Evolutionary conservation across 441 rosid genomes (phyloP).

Genomic region (Brassica balearica): DNA sequence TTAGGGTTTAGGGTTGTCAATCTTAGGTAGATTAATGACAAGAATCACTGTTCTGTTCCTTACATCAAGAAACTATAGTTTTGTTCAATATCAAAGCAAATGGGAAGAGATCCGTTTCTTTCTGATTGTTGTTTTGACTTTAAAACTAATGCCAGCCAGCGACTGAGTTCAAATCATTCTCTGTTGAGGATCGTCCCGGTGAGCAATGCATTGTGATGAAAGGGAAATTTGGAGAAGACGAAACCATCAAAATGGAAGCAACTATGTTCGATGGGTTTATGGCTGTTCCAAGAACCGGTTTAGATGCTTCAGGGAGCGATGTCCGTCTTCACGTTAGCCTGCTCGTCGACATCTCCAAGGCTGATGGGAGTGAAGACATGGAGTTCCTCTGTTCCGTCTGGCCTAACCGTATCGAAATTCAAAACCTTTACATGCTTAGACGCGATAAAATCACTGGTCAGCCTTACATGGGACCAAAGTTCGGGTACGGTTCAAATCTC

Average conservation of each 20-base stretch:
- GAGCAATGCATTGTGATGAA: slow-evolving; percentile 63
- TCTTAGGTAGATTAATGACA: background rate
- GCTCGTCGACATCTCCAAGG: slow-evolving; percentile 59
- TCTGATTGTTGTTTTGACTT: no score
- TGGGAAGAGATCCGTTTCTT: no score
- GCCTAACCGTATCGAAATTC: slow-evolving; percentile 73
- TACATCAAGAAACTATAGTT: background rate
- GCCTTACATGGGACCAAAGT: slow-evolving; percentile 69
- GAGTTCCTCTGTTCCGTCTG: slow-evolving; percentile 74
- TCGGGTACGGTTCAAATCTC: slow-evolving; percentile 56
- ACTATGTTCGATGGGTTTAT: slow-evolving; percentile 73
- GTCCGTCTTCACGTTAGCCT: slow-evolving; percentile 63
- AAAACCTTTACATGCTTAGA: slow-evolving; percentile 52
- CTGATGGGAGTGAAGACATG: slow-evolving; percentile 46
- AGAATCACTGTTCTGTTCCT: background rate
- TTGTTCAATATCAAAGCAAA: background rate
- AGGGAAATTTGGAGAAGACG: slow-evolving; percentile 50
- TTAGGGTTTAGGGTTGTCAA: no score
- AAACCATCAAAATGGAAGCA: slow-evolving; percentile 61
- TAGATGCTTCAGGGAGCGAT: slow-evolving; percentile 56
- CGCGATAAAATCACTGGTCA: slow-evolving; percentile 43
- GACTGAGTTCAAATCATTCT: slow-evolving; percentile 58
- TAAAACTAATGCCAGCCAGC: slow-evolving; percentile 45
- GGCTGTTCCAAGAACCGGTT: slow-evolving; percentile 50
- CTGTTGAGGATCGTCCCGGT: slow-evolving; percentile 63